Percentiles rank a stretch among this genome's conserved stretches.
phyloP scores from a whole-genome alignment of 352 stramenopile genomes.

The Phytophthora colocasiae region DNA sequence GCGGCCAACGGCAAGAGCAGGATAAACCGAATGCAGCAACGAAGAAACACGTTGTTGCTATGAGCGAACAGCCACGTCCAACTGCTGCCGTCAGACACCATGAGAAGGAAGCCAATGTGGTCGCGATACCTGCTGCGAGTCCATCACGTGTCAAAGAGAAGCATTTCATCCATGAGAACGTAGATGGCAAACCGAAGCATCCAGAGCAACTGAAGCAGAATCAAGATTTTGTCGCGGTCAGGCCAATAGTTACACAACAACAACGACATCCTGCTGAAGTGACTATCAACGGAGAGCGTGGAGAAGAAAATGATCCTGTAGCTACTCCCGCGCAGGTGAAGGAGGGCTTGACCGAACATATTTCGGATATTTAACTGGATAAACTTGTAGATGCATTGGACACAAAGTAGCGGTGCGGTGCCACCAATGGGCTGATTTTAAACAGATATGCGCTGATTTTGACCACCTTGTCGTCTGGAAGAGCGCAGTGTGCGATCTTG shows the following conservation, averaged over 20 bases:
- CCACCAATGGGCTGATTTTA: slow-evolving; percentile 7
- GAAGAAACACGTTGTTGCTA: not conserved
- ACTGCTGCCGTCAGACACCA: slow-evolving; percentile 20
- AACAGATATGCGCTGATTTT: slow-evolving; percentile 8
- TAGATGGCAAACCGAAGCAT: not conserved
- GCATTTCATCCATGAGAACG: slow-evolving; percentile 4
- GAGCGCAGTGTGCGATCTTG: slow-evolving; percentile 13
- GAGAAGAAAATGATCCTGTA: not conserved
- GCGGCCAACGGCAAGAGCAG: not conserved
- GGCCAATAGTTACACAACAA: not conserved
- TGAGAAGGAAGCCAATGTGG: slow-evolving; percentile 11
- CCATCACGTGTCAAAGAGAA: slow-evolving; percentile 10
- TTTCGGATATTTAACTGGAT: slow-evolving; percentile 37
- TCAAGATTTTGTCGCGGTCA: not conserved
- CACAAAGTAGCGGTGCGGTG: slow-evolving; percentile 9
- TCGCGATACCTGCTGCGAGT: slow-evolving; percentile 14
- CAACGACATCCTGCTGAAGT: slow-evolving; percentile 1
- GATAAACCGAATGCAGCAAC: not conserved
- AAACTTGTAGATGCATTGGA: slow-evolving; percentile 24
- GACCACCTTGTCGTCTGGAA: slow-evolving; percentile 6
- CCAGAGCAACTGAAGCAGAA: not conserved
- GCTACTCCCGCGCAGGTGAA: not conserved
- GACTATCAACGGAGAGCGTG: not conserved
- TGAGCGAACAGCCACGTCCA: slow-evolving; percentile 3
- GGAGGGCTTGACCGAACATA: slow-evolving; percentile 16